Conservation (phyloP, 352 stramenopile genomes). For the Peronospora destructor region DNA sequence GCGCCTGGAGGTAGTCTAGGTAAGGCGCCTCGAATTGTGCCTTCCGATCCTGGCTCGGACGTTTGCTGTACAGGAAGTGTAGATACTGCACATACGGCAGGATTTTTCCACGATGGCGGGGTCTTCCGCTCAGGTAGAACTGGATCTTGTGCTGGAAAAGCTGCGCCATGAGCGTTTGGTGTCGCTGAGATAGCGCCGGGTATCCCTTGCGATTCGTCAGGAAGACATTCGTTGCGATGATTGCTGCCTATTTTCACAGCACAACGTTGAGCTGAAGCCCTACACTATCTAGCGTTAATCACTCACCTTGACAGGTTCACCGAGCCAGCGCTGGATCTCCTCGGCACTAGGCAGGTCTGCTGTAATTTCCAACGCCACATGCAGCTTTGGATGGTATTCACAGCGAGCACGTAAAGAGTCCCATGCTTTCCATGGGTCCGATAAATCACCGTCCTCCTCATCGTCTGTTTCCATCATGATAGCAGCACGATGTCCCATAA, state of each 20-base stretch:
- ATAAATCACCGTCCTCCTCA: constrained; percentile 28
- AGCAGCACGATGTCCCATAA: constrained; percentile 16
- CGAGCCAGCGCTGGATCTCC: constrained; percentile 79
- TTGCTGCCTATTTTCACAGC: constrained; percentile 50
- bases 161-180: constrained; percentile 81
- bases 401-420: constrained; percentile 75
- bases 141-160: constrained; percentile 81
- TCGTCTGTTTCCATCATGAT: constrained; percentile 22
- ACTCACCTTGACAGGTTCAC: constrained; percentile 71
- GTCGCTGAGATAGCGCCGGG: constrained; percentile 88
- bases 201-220: constrained; percentile 95
- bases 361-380: constrained; percentile 82
- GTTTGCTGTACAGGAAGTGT: constrained; percentile 85
- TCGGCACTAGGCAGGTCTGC: constrained; percentile 59
- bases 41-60: constrained; percentile 59
- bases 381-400: constrained; percentile 78
- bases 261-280: neutral
- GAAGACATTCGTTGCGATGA: constrained; percentile 89
- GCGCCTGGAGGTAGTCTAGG: constrained; percentile 93
- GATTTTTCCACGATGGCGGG: constrained; percentile 59
- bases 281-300: neutral
- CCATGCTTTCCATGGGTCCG: constrained; percentile 66
- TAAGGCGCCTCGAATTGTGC: constrained; percentile 90
- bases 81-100: constrained; percentile 93
- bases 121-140: constrained; percentile 78